A percentile compares a stretch with the other conserved stretches of the same genome.
Conservation (phyloP, 208 protist genomes). For the Porcisia deanei region DNA sequence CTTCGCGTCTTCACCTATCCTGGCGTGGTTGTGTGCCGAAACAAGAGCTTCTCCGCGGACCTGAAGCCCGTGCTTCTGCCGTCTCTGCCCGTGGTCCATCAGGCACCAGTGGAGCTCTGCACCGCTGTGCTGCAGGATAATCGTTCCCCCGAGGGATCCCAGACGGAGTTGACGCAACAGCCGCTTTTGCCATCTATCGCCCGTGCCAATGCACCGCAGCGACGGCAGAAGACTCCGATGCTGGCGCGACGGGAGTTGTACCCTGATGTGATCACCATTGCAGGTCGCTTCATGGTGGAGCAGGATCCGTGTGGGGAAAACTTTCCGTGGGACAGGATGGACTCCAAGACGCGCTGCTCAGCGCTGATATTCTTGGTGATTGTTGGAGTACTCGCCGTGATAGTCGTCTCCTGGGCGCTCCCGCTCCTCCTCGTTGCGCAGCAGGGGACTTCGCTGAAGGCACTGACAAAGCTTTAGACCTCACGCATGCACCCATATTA, state of each 20-base stretch:
- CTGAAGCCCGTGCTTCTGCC: not conserved
- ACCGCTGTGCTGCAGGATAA: not conserved
- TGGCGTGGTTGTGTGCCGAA: slow-evolving; percentile 44
- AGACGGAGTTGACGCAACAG: not conserved
- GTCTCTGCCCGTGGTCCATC: not conserved
- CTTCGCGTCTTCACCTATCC: slow-evolving; percentile 56
- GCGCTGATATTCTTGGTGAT: slow-evolving; percentile 31
- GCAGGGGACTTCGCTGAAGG: not conserved
- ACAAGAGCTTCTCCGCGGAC: slow-evolving; percentile 11
- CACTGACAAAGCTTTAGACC: not conserved
- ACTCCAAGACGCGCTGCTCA: slow-evolving; percentile 6
- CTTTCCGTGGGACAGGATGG: slow-evolving; percentile 39
- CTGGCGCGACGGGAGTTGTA: slow-evolving; percentile 23
- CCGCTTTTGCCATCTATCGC: not conserved
- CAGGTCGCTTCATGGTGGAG: slow-evolving; percentile 54
- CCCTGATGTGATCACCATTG: slow-evolving; percentile 30
- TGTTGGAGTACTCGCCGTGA: slow-evolving; percentile 4
- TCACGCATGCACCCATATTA: not conserved
- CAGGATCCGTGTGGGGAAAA: slow-evolving; percentile 27
- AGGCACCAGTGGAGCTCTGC: not conserved
- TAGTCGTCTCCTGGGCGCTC: slow-evolving; percentile 12
- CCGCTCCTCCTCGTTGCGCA: not conserved
- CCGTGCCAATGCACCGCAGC: slow-evolving; percentile 14
- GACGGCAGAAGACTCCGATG: slow-evolving; percentile 19
- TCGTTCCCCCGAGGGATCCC: not conserved